Evolutionary conservation across 108 stramenopile species (phyloP), one percentile per base, ranked within the genome.

Genomic region (Fragilaria radians): DNA sequence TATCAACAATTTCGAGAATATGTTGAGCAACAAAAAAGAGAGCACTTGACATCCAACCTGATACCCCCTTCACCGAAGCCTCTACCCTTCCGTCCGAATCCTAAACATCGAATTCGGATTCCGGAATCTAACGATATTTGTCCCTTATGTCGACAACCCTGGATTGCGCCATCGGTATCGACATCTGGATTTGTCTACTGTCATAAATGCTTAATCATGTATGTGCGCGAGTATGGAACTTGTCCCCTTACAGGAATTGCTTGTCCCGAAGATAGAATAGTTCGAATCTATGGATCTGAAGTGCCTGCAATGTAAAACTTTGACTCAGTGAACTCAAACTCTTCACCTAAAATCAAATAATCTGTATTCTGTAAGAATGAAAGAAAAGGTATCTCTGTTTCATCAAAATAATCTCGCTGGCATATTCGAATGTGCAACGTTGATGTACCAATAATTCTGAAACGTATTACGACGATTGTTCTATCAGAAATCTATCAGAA

Each of bases 151-250:
- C 73, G 71, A 26, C 67, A 76, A 59, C 68, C 81, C 49, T 63
- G 85, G 46, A 68, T 85, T 30, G 71, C 82, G 32, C 89, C 89
- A 3, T 74, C 89, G 9, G 85, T 83, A 48, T 73, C 85, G 9
- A 75, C 81, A 1, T 79, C 82, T 46, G 89, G 89, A 30, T 85
- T 76, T 69, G 85, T 90, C 4, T 90, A 81, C 63, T 90, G 89
- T 52, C 70, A 79, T 59, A 68, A 66, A 54, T 90, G 89, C 47
- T 42, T 90, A 33, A 52, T 82, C 4, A 33, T 56, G 31, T 70
- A 70, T 52, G 57, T 90, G 4, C 65, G 82, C 7, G 47, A 70
- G 29, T 58, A 65, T 33, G 71, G 74, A 24, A 57, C 53, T 24
- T 90, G 89, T 52, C 89, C 89, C 19, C 48, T 87, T 19, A 83